Conservation (phyloP, 2,329 filamentous ascomycete species). For the Fusarium nodosum region DNA sequence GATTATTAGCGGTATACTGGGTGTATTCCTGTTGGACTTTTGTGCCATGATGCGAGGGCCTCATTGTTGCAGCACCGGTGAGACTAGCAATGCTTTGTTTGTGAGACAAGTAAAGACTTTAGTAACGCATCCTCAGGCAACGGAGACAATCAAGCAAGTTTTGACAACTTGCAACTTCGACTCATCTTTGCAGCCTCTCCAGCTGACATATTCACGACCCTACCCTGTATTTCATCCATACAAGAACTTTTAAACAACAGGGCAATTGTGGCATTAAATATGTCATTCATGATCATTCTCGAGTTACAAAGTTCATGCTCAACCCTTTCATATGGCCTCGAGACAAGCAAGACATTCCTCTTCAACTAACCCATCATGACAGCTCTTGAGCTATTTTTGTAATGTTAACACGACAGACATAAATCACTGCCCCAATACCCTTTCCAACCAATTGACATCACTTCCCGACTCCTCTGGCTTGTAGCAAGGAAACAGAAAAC, state of each 20-base stretch:
- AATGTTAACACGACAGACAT: conserved; percentile 46
- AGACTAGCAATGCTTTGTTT: conserved; percentile 13
- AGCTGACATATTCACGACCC: background rate
- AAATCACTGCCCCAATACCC: conserved; percentile 43
- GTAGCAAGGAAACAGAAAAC: conserved; percentile 47
- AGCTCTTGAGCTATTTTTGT: conserved; percentile 38
- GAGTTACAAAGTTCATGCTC: conserved; percentile 40
- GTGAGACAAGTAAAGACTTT: background rate
- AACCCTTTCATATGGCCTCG: conserved; percentile 20
- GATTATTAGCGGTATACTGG: conserved; percentile 28
- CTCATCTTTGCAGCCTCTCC: background rate
- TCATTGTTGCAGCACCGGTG: conserved; percentile 33
- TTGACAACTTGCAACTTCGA: background rate
- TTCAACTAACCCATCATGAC: conserved; percentile 43
- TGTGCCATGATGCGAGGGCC: conserved; percentile 6
- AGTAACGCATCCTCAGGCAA: background rate
- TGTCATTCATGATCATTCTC: conserved; percentile 49
- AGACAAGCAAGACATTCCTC: conserved; percentile 35
- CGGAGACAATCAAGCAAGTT: too few species aligned
- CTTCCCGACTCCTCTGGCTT: conserved; percentile 46
- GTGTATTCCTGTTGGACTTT: conserved; percentile 38
- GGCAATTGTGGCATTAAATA: conserved; percentile 38
- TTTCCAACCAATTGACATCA: conserved; percentile 46
- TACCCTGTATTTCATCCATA: background rate
- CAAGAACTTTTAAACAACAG: background rate